These are phyloP conservation scores for Blastomyces parvus DNA, from an alignment of 2,329 filamentous ascomycete genomes.

Conservation along the genomic window DNA sequence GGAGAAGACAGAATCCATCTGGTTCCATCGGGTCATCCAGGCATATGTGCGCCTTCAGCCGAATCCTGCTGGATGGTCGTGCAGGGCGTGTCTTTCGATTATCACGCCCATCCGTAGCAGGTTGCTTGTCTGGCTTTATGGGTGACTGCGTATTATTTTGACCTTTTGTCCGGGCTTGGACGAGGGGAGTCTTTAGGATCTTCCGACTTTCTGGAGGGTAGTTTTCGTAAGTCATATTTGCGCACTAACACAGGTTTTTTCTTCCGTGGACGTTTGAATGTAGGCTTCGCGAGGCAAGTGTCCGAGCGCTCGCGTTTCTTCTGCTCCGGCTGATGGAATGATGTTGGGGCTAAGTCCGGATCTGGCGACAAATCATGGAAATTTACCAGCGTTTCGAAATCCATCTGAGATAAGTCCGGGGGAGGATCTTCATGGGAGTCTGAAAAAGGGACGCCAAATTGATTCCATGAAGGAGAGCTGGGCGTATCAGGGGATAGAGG, in stretches of 20 bases:
- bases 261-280: not conserved
- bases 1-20: not conserved
- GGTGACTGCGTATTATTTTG: not conserved
- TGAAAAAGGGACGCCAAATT: not conserved
- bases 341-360: not conserved
- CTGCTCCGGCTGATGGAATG: not conserved
- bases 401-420: not conserved
- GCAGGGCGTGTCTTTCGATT: not conserved
- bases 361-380: not conserved
- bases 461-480: not conserved
- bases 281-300: not conserved
- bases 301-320: not conserved
- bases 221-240: not conserved
- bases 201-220: not conserved
- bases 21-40: not conserved
- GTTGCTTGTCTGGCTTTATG: not conserved
- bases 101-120: not conserved
- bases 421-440: not conserved
- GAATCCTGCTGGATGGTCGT: not conserved
- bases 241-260: not conserved
- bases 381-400: not conserved
- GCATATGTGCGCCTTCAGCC: not conserved
- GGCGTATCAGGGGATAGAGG: no score
- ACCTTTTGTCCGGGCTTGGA: not conserved
- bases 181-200: not conserved